phyloP scores from a whole-genome alignment of 208 protist species.

The Leishmania aethiopica region DNA sequence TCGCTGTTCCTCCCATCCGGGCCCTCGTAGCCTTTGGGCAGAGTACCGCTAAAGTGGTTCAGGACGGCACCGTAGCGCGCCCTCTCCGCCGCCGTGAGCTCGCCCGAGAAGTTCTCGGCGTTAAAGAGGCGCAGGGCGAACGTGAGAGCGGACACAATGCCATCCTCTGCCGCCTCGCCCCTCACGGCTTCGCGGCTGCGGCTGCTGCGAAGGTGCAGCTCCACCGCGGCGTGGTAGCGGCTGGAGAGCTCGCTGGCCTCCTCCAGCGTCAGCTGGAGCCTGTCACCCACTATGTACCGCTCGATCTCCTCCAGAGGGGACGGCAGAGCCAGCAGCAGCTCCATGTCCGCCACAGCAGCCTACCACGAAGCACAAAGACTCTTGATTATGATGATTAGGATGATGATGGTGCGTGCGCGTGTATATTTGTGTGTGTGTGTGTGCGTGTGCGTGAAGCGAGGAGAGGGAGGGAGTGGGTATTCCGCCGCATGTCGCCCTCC shows the following conservation, averaged over 20 bases:
- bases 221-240: constrained; percentile 53
- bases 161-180: constrained; percentile 20
- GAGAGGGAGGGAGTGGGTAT: background rate
- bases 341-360: constrained; percentile 11
- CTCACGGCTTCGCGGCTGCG: background rate
- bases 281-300: constrained; percentile 31
- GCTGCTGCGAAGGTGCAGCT: constrained; percentile 40
- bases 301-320: constrained; percentile 35
- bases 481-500: background rate
- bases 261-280: constrained; percentile 53
- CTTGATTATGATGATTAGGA: background rate
- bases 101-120: constrained; percentile 87
- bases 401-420: background rate
- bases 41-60: constrained; percentile 41
- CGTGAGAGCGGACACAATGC: constrained; percentile 64
- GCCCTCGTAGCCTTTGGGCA: constrained; percentile 14
- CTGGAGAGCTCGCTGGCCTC: constrained; percentile 33
- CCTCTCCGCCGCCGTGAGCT: constrained; percentile 64
- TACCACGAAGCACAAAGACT: too few species aligned
- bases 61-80: constrained; percentile 40
- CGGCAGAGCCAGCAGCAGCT: constrained; percentile 64
- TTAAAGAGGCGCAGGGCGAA: constrained; percentile 86
- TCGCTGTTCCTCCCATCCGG: constrained; percentile 13
- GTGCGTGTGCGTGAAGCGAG: background rate
- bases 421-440: background rate